A percentile compares a stretch with the other conserved stretches of the same genome.
Evolutionary conservation across 1,284 basidiomycete genomes (phyloP).

Genomic region (Ceratobasidium sp.): DNA sequence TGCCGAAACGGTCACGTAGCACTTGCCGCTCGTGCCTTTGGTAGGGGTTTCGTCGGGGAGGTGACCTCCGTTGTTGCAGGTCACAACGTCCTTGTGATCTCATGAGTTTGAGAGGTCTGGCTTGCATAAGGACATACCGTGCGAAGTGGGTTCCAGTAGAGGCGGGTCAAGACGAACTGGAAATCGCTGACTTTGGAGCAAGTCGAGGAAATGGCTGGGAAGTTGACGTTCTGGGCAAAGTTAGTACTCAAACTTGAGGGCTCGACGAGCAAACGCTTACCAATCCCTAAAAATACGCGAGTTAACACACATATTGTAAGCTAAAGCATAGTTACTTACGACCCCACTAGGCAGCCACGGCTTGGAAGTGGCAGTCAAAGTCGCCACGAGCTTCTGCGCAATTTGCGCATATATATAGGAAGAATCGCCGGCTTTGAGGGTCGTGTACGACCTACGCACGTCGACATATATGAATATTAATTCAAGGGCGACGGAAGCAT

Average conservation of each 20-base stretch:
- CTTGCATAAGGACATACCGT: neutral
- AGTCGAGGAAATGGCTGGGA: conserved; percentile 50
- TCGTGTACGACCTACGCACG: conserved; percentile 55
- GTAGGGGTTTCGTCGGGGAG: conserved; percentile 10
- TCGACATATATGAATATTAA: neutral
- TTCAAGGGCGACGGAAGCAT: neutral
- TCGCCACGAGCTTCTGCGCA: conserved; percentile 52
- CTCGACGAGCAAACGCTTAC: neutral
- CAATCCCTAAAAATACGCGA: conserved; percentile 2
- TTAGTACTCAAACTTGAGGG: neutral
- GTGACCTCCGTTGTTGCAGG: conserved; percentile 26
- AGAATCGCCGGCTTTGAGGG: conserved; percentile 50
- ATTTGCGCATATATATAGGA: conserved; percentile 49
- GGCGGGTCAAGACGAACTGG: conserved; percentile 58
- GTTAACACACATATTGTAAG: neutral
- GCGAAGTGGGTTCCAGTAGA: conserved; percentile 41
- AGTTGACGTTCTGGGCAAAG: conserved; percentile 58
- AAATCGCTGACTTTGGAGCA: conserved; percentile 52
- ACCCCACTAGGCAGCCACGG: conserved; percentile 54
- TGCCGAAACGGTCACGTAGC: conserved; percentile 31
- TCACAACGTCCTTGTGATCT: conserved; percentile 10
- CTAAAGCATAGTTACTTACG: conserved; percentile 38
- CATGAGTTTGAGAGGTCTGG: neutral
- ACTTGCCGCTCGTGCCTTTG: neutral
- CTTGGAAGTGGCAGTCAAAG: conserved; percentile 49